Evolutionary conservation across 176 grass and related monocot species (phyloP).

Genomic region (Musa itinerans): DNA sequence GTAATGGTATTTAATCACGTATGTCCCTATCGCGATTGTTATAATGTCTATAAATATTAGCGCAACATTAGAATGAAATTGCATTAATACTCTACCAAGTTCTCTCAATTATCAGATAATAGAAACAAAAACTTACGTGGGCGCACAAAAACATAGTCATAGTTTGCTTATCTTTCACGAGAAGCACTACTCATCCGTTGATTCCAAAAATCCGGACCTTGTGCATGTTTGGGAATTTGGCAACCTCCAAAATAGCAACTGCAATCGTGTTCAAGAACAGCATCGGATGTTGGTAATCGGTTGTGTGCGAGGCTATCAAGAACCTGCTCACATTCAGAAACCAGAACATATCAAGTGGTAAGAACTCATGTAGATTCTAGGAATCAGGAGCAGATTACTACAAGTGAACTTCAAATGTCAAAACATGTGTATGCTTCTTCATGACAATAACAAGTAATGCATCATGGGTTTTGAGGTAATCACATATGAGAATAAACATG

Average conservation of each 20-base stretch:
- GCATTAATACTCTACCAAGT: too few relatives aligned
- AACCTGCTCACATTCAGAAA: background rate
- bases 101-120: too few relatives aligned
- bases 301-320: conserved; percentile 1
- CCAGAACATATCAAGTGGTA: background rate
- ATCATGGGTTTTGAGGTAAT: too few relatives aligned
- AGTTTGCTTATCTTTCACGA: background rate
- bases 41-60: too few relatives aligned
- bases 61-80: too few relatives aligned
- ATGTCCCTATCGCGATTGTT: too few relatives aligned
- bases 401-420: background rate
- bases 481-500: too few relatives aligned
- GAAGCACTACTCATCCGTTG: background rate
- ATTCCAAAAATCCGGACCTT: conserved; percentile 12
- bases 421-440: background rate
- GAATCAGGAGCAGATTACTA: background rate
- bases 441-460: too few relatives aligned
- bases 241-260: background rate
- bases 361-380: background rate
- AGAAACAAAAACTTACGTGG: too few relatives aligned
- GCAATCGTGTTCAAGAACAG: conserved; percentile 4
- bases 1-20: too few relatives aligned
- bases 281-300: conserved; percentile 11
- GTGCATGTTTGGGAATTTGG: conserved; percentile 14
- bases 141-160: too few relatives aligned